Evolutionary conservation across 2,329 filamentous ascomycete genomes (phyloP).

Genomic region (Colletotrichum phormii): DNA sequence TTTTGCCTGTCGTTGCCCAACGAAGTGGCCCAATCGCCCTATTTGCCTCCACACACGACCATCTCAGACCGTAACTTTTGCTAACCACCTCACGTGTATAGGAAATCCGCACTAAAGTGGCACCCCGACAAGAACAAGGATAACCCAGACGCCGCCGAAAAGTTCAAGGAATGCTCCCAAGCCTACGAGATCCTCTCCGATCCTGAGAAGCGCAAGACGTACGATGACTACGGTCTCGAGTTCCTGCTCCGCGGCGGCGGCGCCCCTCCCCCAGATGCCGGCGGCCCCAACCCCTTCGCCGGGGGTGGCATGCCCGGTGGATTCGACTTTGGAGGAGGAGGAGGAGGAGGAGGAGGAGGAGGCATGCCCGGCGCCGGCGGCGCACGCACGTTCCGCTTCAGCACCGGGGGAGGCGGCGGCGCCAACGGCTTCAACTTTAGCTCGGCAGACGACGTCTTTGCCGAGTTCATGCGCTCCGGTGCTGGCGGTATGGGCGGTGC

Average conservation of each 20-base stretch:
- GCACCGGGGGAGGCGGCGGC: constrained; percentile 62
- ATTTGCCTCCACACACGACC: neutral
- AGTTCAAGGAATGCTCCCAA: constrained; percentile 98
- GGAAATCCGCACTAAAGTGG: constrained; percentile 89
- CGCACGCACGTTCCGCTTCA: constrained; percentile 73
- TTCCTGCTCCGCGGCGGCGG: constrained; percentile 86
- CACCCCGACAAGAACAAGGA: constrained; percentile 99
- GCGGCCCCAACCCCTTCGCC: constrained; percentile 71
- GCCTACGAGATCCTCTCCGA: constrained; percentile 98
- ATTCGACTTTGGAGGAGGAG: constrained; percentile 69
- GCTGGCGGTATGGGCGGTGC: constrained; percentile 58
- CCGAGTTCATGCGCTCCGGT: constrained; percentile 78
- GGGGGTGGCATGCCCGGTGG: constrained; percentile 66
- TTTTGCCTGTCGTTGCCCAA: constrained; percentile 12
- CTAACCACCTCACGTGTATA: constrained; percentile 56
- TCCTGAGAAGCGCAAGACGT: constrained; percentile 94
- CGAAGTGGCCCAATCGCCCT: constrained; percentile 6
- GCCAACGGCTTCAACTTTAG: constrained; percentile 84
- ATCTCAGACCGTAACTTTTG: constrained; percentile 4
- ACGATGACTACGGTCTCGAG: constrained; percentile 94
- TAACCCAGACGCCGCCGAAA: constrained; percentile 85
- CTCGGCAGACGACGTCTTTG: constrained; percentile 86
- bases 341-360: no score
- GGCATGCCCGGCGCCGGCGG: constrained; percentile 51
- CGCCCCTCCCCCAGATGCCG: constrained; percentile 71